Evolutionary conservation across 495 filamentous ascomycete species (phyloP).

Genomic region (Rostrohypoxylon terebratum): DNA sequence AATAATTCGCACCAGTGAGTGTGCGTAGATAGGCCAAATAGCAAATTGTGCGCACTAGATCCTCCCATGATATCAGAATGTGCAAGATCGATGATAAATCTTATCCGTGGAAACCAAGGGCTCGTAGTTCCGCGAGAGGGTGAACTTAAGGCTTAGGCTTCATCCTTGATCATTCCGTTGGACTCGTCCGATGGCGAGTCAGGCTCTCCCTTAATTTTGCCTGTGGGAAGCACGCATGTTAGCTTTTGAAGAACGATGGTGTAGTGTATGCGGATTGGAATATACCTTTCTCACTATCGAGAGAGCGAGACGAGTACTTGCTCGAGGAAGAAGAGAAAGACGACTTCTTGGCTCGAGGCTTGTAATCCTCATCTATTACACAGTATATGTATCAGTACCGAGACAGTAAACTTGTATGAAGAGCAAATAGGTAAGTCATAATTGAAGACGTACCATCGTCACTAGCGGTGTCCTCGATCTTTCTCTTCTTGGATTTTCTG

Average conservation of each 20-base stretch:
- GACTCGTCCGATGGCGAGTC: neutral
- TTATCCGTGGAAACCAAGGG: neutral
- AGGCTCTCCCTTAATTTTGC: neutral
- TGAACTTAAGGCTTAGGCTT: neutral
- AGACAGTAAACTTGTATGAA: neutral
- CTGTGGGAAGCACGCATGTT: neutral
- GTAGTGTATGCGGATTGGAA: neutral
- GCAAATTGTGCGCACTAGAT: neutral
- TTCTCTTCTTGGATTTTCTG: conserved; percentile 1
- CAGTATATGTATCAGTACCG: conserved; percentile 12
- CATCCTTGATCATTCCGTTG: neutral
- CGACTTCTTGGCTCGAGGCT: neutral
- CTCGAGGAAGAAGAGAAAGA: neutral
- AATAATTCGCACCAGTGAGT: neutral
- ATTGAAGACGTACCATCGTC: conserved; percentile 18
- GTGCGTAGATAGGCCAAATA: neutral
- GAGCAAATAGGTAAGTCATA: neutral
- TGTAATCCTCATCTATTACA: neutral
- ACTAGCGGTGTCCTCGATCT: neutral
- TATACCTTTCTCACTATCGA: neutral
- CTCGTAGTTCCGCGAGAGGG: neutral
- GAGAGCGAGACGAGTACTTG: neutral
- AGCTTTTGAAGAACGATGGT: neutral
- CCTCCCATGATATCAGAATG: neutral
- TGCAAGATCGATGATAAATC: neutral